These are phyloP conservation scores for Dipteronia sinensis DNA, from an alignment of 345 rosid species.

Conservation along the genomic window DNA sequence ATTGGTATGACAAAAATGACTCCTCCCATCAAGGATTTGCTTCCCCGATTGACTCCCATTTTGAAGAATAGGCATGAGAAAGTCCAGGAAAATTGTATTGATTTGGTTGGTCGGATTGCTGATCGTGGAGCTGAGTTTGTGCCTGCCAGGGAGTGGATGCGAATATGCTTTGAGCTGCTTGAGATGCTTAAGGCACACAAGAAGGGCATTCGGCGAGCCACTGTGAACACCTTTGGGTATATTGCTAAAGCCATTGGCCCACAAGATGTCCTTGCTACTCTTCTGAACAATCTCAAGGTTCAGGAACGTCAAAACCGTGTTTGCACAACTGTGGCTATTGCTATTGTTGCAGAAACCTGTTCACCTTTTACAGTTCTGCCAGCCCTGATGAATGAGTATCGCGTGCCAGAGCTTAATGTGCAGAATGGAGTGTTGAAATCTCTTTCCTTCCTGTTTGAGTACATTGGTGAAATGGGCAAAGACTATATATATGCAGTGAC, in stretches of 20 bases:
- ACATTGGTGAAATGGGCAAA: slow-evolving; percentile 99
- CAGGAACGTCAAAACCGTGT: slow-evolving; percentile 99
- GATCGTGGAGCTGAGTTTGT: slow-evolving; percentile 99
- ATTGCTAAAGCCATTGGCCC: slow-evolving; percentile 99
- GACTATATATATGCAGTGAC: slow-evolving; percentile 98
- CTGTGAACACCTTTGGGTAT: slow-evolving; percentile 96
- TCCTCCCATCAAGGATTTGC: slow-evolving; percentile 98
- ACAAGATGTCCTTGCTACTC: slow-evolving; percentile 95
- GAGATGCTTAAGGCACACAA: slow-evolving; percentile 99
- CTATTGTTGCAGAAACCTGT: slow-evolving; percentile 97
- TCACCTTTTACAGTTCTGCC: slow-evolving; percentile 96
- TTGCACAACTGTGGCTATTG: slow-evolving; percentile 97
- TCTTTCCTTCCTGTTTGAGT: slow-evolving; percentile 91
- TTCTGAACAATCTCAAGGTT: slow-evolving; percentile 95
- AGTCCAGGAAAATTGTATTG: slow-evolving; percentile 98
- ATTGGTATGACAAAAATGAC: slow-evolving; percentile 99
- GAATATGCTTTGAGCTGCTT: slow-evolving; percentile 96
- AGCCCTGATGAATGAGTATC: slow-evolving; percentile 96
- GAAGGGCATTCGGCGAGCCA: slow-evolving; percentile 96
- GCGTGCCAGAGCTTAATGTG: slow-evolving; percentile 96
- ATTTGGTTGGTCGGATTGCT: slow-evolving; percentile 97
- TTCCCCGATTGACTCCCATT: slow-evolving; percentile 95
- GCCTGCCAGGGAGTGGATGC: slow-evolving; percentile 99
- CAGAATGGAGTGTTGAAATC: slow-evolving; percentile 98
- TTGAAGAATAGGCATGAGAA: slow-evolving; percentile 99